Percentiles rank a stretch among this genome's conserved stretches.
phyloP scores from a whole-genome alignment of 2,329 filamentous ascomycete species.

The Pyricularia sp. region DNA sequence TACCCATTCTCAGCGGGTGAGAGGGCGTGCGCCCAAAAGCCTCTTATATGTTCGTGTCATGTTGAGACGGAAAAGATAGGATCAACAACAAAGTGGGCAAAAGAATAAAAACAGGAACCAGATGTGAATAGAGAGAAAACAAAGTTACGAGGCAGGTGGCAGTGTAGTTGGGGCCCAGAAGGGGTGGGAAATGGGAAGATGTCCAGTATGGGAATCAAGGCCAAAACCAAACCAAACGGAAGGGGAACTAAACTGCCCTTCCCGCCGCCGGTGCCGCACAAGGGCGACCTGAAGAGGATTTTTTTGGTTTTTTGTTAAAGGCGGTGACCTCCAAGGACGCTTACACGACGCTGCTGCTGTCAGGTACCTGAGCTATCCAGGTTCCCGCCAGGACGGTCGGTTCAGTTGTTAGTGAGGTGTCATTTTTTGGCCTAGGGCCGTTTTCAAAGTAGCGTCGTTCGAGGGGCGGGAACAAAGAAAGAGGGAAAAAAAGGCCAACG shows the following conservation, averaged over 20 bases:
- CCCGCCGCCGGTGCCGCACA: neutral
- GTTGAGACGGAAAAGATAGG: neutral
- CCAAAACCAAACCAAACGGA: neutral
- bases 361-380: neutral
- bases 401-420: neutral
- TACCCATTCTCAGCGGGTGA: neutral
- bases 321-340: neutral
- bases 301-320: neutral
- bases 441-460: neutral
- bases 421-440: neutral
- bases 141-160: neutral
- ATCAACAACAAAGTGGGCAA: neutral
- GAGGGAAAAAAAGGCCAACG: neutral
- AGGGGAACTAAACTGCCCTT: neutral
- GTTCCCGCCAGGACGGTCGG: neutral
- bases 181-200: neutral
- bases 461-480: too few relatives aligned
- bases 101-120: neutral
- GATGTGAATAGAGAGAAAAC: neutral
- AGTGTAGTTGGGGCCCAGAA: neutral
- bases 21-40: neutral
- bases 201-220: neutral
- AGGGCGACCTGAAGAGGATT: too few relatives aligned
- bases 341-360: neutral
- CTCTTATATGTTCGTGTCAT: neutral